These are phyloP conservation scores for Paecilomyces fulvus DNA, from an alignment of 2,329 filamentous ascomycete species.

Conservation along the genomic window DNA sequence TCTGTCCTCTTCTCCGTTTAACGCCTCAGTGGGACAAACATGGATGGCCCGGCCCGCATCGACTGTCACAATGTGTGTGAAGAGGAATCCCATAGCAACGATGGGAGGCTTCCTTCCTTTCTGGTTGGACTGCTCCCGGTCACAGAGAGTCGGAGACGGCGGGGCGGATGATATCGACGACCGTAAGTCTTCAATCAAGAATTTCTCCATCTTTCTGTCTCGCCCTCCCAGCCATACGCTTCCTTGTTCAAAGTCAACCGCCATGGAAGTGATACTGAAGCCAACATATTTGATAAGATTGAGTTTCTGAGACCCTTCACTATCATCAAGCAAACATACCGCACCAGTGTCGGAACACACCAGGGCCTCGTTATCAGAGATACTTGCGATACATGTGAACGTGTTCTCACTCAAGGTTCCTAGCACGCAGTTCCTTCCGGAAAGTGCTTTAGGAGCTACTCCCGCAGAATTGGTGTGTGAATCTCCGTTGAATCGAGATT, in stretches of 20 bases:
- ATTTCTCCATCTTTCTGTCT: constrained; percentile 47
- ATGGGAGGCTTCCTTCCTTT: constrained; percentile 35
- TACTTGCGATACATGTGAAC: constrained; percentile 67
- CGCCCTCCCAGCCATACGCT: constrained; percentile 62
- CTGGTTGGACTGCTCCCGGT: constrained; percentile 12
- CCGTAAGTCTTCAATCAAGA: constrained; percentile 34
- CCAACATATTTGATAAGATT: constrained; percentile 56
- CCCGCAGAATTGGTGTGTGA: constrained; percentile 23
- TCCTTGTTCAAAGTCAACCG: constrained; percentile 47
- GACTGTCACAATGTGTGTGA: constrained; percentile 61
- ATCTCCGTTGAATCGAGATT: constrained; percentile 46
- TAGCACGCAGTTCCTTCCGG: constrained; percentile 80
- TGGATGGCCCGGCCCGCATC: constrained; percentile 69
- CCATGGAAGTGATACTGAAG: constrained; percentile 61
- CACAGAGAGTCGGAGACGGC: constrained; percentile 15
- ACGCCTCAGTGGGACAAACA: constrained; percentile 41
- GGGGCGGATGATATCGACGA: constrained; percentile 16
- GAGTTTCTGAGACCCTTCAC: constrained; percentile 62
- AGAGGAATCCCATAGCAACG: constrained; percentile 61
- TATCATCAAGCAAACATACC: constrained; percentile 79
- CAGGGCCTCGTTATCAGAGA: constrained; percentile 67
- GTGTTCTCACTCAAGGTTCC: constrained; percentile 73
- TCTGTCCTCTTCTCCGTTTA: constrained; percentile 22
- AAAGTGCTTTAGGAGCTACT: constrained; percentile 58
- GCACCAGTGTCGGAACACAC: constrained; percentile 82